phyloP scores from a whole-genome alignment of 345 rosid species.

The Pistacia atlantica region DNA sequence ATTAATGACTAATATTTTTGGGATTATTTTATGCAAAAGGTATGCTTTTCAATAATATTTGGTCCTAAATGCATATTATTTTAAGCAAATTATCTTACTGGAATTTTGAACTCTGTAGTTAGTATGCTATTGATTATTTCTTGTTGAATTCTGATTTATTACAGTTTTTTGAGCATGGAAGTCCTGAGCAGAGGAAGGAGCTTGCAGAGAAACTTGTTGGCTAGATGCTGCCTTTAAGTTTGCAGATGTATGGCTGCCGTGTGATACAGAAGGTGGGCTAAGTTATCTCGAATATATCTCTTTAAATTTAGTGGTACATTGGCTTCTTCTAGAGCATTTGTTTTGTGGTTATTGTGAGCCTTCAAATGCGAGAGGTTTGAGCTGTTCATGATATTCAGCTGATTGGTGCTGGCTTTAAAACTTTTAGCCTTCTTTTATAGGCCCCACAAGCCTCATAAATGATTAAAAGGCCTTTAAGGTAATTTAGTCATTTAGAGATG shows the following conservation, averaged over 20 bases:
- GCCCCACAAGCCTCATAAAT: slow-evolving; percentile 11
- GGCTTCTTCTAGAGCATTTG: background rate
- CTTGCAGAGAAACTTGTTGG: slow-evolving; percentile 90
- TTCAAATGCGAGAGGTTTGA: background rate
- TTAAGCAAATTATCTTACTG: too few relatives aligned
- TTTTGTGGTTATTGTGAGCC: background rate
- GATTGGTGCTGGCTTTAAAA: background rate
- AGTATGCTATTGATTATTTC: slow-evolving; percentile 3
- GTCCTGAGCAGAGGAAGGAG: slow-evolving; percentile 77
- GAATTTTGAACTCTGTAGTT: background rate
- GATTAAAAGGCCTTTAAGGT: background rate
- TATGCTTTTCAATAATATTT: too few relatives aligned
- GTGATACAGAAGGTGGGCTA: slow-evolving; percentile 91
- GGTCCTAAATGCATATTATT: too few relatives aligned
- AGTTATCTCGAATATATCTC: background rate
- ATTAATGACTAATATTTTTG: slow-evolving; percentile 96
- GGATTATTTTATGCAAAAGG: slow-evolving; percentile 42
- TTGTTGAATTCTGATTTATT: slow-evolving; percentile 22
- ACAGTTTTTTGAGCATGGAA: slow-evolving; percentile 96
- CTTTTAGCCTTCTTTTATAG: background rate
- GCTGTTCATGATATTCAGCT: background rate
- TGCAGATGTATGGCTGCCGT: slow-evolving; percentile 99
- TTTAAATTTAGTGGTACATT: background rate
- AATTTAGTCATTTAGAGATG: background rate
- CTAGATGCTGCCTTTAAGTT: slow-evolving; percentile 83